Base-by-base conservation (phyloP, 2,329 filamentous ascomycete genomes). In the Ilyonectria mors-panacis region DNA sequence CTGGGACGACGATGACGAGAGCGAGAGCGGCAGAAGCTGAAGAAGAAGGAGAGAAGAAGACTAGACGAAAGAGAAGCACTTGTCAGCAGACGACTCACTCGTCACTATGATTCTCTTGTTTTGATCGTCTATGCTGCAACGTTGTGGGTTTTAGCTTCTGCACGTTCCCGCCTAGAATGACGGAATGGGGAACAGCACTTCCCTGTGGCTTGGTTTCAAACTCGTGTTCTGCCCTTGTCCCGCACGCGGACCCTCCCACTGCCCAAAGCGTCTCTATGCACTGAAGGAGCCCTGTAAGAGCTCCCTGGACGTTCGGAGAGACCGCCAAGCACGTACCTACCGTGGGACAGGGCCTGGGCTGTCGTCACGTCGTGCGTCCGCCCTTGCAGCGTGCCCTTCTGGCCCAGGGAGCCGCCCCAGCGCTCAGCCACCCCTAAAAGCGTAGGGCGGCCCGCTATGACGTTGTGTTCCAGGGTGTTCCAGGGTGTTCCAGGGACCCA, bases 301-400 rank as follows among this genome's bases (percentile, higher is more conserved):
- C 50, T 33, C 45, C 42, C 47, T 37, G 28, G 28, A 53, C 50
- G 15, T n/a, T 57, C 63, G 63, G 63, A 53, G 45, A 57, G 44
- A 26, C 61, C 61, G 61, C 23, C 23, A 10, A 59, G 35, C 44
- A 30, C n/a, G 44, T 33, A 12, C 30, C 30, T 51, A 33, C 23
- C 19, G 35, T 51, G 45, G 26, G 35, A 37, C 39, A 19, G 9
- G 37, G 8, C 6, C 30, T 12, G 33, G 47, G 48, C 21, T 59
- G 47, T 64, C 62, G 62, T 64, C 30, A 64, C 55, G 62, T 47
- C 47, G 62, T 63, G 62, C 62, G 62, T 64, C 62, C 37, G 37
- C 58, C 63, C 63, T 62, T 50, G 47, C 47, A 26, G 47, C 45
- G 45, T 26, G 15, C 19, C 15, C 23, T 28, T 23, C 17, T 10